Evolutionary conservation across 148 eudicot genomes (phyloP).

Genomic region (Polygonum aviculare): DNA sequence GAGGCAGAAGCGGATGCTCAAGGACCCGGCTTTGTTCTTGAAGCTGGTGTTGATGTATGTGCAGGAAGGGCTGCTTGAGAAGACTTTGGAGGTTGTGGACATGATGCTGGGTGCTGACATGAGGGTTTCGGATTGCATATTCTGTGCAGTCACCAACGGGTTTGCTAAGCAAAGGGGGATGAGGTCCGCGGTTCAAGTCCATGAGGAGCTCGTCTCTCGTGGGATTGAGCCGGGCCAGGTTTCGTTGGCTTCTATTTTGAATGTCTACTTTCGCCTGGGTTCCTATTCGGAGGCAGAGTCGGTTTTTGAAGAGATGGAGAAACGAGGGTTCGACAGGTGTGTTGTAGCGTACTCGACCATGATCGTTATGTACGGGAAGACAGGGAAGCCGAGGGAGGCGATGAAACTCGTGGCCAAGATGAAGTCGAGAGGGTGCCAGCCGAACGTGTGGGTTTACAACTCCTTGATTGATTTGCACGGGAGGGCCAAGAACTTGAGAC

Average conservation of each 20-base stretch:
- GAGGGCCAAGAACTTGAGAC: constrained; percentile 45
- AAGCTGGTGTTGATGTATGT: constrained; percentile 70
- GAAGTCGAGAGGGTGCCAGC: constrained; percentile 77
- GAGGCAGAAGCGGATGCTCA: constrained; percentile 51
- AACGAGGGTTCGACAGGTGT: constrained; percentile 60
- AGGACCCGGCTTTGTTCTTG: constrained; percentile 67
- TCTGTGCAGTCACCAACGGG: constrained; percentile 78
- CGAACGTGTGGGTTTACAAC: constrained; percentile 91
- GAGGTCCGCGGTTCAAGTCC: constrained; percentile 37
- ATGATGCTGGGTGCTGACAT: constrained; percentile 42
- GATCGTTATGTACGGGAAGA: constrained; percentile 75
- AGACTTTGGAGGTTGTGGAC: constrained; percentile 43
- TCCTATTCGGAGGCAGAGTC: constrained; percentile 43
- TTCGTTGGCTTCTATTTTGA: constrained; percentile 67
- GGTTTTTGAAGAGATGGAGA: constrained; percentile 56
- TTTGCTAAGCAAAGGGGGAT: constrained; percentile 62
- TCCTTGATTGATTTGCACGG: constrained; percentile 72
- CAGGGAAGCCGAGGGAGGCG: constrained; percentile 57
- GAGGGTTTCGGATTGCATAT: constrained; percentile 74
- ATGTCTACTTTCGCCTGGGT: constrained; percentile 51
- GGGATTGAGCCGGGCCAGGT: constrained; percentile 85
- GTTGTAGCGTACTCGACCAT: constrained; percentile 90
- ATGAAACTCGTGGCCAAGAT: constrained; percentile 75
- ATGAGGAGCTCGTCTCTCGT: constrained; percentile 34
- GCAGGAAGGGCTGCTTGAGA: constrained; percentile 53